A percentile compares a stretch with the other conserved stretches of the same genome.
phyloP scores from a whole-genome alignment of 2,329 filamentous ascomycete genomes.

The Lachnellula hyalina region DNA sequence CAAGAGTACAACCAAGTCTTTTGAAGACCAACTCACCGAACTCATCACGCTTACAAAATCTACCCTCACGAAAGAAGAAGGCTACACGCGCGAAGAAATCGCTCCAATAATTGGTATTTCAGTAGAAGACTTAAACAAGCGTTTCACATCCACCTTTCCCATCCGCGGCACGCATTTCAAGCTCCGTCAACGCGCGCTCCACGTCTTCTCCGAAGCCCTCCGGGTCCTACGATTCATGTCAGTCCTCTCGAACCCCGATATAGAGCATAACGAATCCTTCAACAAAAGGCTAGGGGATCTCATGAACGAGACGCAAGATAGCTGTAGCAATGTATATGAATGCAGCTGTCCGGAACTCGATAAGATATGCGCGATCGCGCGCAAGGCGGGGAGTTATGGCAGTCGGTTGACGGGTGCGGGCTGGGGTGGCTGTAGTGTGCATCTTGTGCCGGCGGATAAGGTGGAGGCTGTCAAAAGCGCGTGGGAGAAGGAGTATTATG shows the following conservation, averaged over 20 bases:
- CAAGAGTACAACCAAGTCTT: conserved; percentile 33
- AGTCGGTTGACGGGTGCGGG: conserved; percentile 87
- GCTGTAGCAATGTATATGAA: conserved; percentile 81
- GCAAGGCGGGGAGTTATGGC: conserved; percentile 73
- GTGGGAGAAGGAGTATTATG: conserved; percentile 78
- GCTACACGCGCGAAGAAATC: conserved; percentile 85
- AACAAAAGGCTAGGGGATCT: conserved; percentile 70
- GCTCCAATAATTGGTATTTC: conserved; percentile 64
- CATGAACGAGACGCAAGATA: conserved; percentile 85
- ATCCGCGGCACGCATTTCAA: conserved; percentile 84
- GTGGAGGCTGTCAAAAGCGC: conserved; percentile 72
- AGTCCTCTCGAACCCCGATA: conserved; percentile 55
- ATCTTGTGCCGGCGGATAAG: conserved; percentile 80
- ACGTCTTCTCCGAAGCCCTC: conserved; percentile 85
- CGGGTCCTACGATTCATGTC: conserved; percentile 80
- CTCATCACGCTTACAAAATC: conserved; percentile 65
- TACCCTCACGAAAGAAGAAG: conserved; percentile 70
- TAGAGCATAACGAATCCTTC: conserved; percentile 47
- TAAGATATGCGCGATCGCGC: conserved; percentile 74
- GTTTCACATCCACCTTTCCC: conserved; percentile 83
- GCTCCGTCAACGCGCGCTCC: conserved; percentile 78
- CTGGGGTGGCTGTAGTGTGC: conserved; percentile 95
- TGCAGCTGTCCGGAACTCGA: conserved; percentile 94
- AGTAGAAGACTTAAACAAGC: conserved; percentile 65
- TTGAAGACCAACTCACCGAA: conserved; percentile 63